Evolutionary conservation across 768 basidiomycete genomes (phyloP).

Genomic region (Leccinum truebloodii): DNA sequence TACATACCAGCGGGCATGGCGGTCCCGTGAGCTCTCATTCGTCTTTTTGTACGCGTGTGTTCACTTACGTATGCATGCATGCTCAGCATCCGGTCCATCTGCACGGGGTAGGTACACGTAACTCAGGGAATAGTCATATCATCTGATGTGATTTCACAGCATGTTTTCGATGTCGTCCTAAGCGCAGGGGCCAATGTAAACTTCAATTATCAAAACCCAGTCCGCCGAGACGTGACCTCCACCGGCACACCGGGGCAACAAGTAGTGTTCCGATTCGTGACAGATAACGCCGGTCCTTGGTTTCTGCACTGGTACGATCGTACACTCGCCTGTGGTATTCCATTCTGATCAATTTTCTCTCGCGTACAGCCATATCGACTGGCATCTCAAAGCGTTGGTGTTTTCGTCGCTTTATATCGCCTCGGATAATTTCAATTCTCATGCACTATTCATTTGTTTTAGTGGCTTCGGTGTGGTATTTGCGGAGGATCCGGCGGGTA

Average conservation of each 20-base stretch:
- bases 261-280: neutral
- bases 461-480: slow-evolving; percentile 32
- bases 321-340: neutral
- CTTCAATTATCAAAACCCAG: neutral
- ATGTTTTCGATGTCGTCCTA: neutral
- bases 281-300: neutral
- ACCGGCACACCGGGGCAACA: neutral
- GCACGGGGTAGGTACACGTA: neutral
- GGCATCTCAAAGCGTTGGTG: slow-evolving; percentile 29
- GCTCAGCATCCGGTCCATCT: neutral
- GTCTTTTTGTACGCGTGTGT: neutral
- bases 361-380: slow-evolving; percentile 29
- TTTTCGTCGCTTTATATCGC: neutral
- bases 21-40: neutral
- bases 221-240: neutral
- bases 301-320: slow-evolving; percentile 32
- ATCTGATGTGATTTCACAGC: neutral
- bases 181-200: neutral
- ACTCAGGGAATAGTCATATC: neutral
- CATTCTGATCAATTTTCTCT: too few relatives aligned
- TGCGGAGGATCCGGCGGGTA: slow-evolving; percentile 26
- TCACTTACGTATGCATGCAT: neutral
- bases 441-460: neutral
- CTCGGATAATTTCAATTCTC: neutral
- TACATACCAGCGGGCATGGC: neutral